Conservation (phyloP, 306 rosid species). For the Quercus wislizeni region DNA sequence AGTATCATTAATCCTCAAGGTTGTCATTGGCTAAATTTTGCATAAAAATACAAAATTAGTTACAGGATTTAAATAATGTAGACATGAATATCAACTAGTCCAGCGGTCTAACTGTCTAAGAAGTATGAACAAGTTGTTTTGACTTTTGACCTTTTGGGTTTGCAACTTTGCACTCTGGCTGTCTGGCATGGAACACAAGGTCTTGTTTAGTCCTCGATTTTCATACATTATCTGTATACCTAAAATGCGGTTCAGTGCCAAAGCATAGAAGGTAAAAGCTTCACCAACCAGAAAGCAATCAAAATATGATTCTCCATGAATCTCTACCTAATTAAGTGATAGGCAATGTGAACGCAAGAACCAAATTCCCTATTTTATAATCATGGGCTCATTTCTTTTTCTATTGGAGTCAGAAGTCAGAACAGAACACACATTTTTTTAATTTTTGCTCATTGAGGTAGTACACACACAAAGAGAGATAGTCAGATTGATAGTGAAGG, state of each 20-base stretch:
- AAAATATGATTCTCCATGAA: constrained; percentile 7
- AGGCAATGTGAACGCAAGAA: constrained; percentile 16
- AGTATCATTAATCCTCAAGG: background rate
- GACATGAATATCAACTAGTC: background rate
- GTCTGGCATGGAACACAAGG: background rate
- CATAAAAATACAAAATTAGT: background rate
- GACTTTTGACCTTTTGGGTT: background rate
- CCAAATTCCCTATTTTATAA: constrained; percentile 6
- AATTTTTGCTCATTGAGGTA: no score
- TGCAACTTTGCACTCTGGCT: background rate
- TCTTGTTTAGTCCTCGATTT: background rate
- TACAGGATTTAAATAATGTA: background rate
- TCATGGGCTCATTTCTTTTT: constrained; percentile 19
- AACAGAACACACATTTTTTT: background rate
- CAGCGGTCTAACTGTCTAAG: background rate
- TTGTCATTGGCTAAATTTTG: background rate
- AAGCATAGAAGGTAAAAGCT: constrained; percentile 5
- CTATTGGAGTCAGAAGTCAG: constrained; percentile 4
- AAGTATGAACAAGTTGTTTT: background rate
- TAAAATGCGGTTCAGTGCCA: constrained; percentile 37
- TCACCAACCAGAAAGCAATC: constrained; percentile 7
- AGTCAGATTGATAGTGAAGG: background rate
- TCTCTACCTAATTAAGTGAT: background rate
- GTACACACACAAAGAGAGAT: background rate
- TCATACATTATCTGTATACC: constrained; percentile 19